Evolutionary conservation across 1,284 basidiomycete species (phyloP), one percentile per base, ranked within the genome.

Genomic region (Cerioporus squamosus): DNA sequence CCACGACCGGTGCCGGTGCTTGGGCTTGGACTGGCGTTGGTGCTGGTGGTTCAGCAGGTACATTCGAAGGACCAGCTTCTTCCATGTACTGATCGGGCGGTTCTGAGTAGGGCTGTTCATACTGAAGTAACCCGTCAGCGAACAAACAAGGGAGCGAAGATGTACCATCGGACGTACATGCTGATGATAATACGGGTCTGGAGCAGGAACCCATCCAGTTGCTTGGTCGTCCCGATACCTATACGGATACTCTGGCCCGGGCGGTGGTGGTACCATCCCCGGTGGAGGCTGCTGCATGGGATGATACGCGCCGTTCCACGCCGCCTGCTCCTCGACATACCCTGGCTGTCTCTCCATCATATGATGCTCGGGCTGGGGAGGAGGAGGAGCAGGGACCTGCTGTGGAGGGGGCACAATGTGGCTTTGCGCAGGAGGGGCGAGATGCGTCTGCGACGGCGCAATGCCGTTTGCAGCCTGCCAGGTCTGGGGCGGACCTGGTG

Each of bases 371-470:
- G 55, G 47, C 23, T 57, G 55, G 14, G 74, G 75, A 8, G 57
- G 75, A 8, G 57, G 55, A 1, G 60, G 57, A 2, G 40, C 40
- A 18, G 62, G 59, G 3, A 61, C 61, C 1, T 63, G 62, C 7
- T 55, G 55, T 17, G 74, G 69, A 33, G 80, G 76, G 1, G 79
- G 65, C 5, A 10, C 33, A 36, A 36, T 29, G 9, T 29, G 33
- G 8, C 8, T 36, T 36, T 36, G 33, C 12, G 60, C 55, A 9
- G 74, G 70, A 45, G 80, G 76, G 1, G 79, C 72, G 38, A 85
- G 79, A 66, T 88, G 87, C 0, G 86, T 83, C 66, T 87, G 86
- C 57, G 86, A 81, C 5, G 88, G 86, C 0, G 84, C 81, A 44
- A 90, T 86, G 17, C 77, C 79, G 53, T 76, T 80, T 7, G 83